Base-by-base conservation (phyloP, 2,329 filamentous ascomycete genomes). In the Teratosphaeria nubilosa region DNA sequence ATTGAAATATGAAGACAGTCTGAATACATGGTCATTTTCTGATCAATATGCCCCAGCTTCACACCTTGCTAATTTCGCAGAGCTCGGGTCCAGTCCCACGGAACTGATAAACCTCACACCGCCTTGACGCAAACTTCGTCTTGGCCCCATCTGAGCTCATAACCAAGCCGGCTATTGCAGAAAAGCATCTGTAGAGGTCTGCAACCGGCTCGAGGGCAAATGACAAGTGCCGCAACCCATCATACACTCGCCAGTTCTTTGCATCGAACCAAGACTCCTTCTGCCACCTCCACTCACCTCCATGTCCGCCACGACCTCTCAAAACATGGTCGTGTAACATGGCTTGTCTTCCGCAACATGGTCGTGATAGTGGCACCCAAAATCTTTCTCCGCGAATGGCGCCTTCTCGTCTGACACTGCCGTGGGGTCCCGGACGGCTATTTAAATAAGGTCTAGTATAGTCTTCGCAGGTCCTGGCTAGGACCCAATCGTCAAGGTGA, bases 291-390 rank as follows among this genome's bases (percentile, higher is more conserved):
- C 13, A 14, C 13, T 16, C 16, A 5, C 34, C 34, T 41, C 13
- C 27, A 14, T 5, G 34, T 41, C 34, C 34, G 34, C 16, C 16
- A 14, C 13, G 14, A 41, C 5, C 41, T n/a, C 3, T 48, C 41
- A 48, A n/a, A 55, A 55, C 30, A 55, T 34, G 16, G 20, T 22
- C 41, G 30, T 41, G 48, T 58, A 56, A 22, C 53, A 58, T 5
- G 41, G 32, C 27, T 34, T 51, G 22, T 25, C 53, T 31, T 55
- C 48, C 9, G n/a, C 57, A 9, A 56, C 53, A 34, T 56, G 57
- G 20, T 58, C 57, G 52, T 58, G 57, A 20, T 58, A 58, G 10
- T n/a, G n/a, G 30, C 57, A 58, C 9, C 16, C 20, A 6, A 5
- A 5, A 16, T 20, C n/a, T 1, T 20, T 10, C 16, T 6, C 7